Evolutionary conservation across 2,329 filamentous ascomycete genomes (phyloP), one percentile per base, ranked within the genome.

Genomic region (Mycosphaerella sp.): DNA sequence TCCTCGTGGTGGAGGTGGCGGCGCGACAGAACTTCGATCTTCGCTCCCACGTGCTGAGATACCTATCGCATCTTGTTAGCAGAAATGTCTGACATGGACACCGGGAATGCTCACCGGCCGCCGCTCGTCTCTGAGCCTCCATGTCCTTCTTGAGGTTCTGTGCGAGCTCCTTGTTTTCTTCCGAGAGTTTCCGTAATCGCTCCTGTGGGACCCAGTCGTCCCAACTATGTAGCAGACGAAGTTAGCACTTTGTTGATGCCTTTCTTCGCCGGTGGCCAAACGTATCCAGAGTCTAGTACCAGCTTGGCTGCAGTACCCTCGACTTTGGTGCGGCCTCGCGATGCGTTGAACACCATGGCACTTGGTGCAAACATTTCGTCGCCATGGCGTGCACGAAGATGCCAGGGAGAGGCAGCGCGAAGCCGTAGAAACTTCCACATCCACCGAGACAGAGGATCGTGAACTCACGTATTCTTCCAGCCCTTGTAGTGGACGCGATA

Each of bases 401-500:
- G 34, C 34, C 34, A 38, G 34, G 12, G 34, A 38, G 34, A 3
- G 10, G 4, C 26, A 10, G 10, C 34, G 34, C 10, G 10, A 11
- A n/a, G 34, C 12, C 12, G 10, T 4, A 38, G 8, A n/a, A 38
- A 11, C 10, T 38, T 38, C 12, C 34, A 9, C 10, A 38, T n/a
- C 4, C 6, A 49, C 47, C 34, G 43, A 26, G 29, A 26, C 17
- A 36, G 32, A 38, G 6, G 48, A n/a, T 31, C 29, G 23, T 31
- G 44, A 39, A 84, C 84, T 74, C 76, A 87, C 80, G 90, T 96
- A 72, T 92, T 91, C 78, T 98, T 98, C 93, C 93, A 98, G 67
- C 93, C 93, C 74, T 97, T 97, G 77, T 98, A 98, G 74, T 98
- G 93, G 52, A 98, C 87, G 68, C 88, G 87, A 76, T 95, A 98